phyloP scores from a whole-genome alignment of 371 early-diverging fungal species.

The Circinella minor region DNA sequence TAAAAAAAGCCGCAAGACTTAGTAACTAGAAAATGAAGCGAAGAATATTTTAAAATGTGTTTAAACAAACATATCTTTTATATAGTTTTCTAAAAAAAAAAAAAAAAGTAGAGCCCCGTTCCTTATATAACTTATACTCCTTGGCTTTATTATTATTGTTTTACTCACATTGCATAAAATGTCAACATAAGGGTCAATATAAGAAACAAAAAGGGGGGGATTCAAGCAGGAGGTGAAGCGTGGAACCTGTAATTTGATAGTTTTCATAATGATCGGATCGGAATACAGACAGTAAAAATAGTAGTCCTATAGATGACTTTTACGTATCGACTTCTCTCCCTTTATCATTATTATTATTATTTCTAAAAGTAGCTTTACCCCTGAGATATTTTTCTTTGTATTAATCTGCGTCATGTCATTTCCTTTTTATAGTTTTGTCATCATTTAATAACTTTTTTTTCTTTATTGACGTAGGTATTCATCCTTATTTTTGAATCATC shows the following conservation, averaged over 20 bases:
- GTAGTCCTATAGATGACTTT: no score
- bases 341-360: no score
- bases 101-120: neutral
- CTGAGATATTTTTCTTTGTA: neutral
- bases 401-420: neutral
- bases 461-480: neutral
- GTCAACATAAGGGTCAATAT: conserved; percentile 1
- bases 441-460: neutral
- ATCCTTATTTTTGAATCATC: neutral
- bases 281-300: neutral
- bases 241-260: neutral
- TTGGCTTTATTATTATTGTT: neutral
- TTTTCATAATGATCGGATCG: conserved; percentile 5
- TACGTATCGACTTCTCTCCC: neutral
- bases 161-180: conserved; percentile 8
- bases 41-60: neutral
- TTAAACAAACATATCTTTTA: neutral
- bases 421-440: neutral
- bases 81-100: neutral
- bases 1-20: neutral
- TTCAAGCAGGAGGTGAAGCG: conserved; percentile 1
- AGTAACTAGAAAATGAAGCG: neutral
- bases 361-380: neutral
- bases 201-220: neutral
- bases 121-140: neutral